These are phyloP conservation scores for Ustilago shanxiensis DNA, from an alignment of 1,284 basidiomycete genomes.

Conservation along the genomic window DNA sequence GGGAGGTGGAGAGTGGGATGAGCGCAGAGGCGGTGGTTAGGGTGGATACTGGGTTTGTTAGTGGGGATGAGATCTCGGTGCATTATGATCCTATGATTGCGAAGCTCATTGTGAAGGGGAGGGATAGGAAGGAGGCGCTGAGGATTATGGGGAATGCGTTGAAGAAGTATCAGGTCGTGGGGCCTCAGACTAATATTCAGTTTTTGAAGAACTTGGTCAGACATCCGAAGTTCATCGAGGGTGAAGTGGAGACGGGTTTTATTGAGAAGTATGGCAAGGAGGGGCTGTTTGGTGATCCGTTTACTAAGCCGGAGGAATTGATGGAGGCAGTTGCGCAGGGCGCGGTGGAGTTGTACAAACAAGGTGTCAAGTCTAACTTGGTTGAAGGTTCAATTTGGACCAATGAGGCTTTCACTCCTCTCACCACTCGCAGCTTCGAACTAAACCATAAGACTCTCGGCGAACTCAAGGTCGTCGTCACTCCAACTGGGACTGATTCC, in stretches of 20 bases:
- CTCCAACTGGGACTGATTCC: too few species aligned
- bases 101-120: slow-evolving; percentile 89
- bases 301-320: slow-evolving; percentile 15
- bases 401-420: background rate
- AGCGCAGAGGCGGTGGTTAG: slow-evolving; percentile 76
- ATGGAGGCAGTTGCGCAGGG: slow-evolving; percentile 35
- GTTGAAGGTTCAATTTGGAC: slow-evolving; percentile 74
- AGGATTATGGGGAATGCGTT: slow-evolving; percentile 82
- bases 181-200: slow-evolving; percentile 90
- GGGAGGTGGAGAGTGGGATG: slow-evolving; percentile 24
- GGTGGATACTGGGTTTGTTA: slow-evolving; percentile 89
- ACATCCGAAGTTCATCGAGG: slow-evolving; percentile 81
- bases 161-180: slow-evolving; percentile 89
- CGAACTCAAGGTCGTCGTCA: slow-evolving; percentile 13
- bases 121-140: slow-evolving; percentile 87
- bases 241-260: slow-evolving; percentile 92
- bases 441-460: slow-evolving; percentile 32
- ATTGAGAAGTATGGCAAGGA: slow-evolving; percentile 73
- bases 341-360: slow-evolving; percentile 11
- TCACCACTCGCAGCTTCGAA: background rate
- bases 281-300: slow-evolving; percentile 42
- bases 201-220: slow-evolving; percentile 84
- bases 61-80: slow-evolving; percentile 78
- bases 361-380: slow-evolving; percentile 59
- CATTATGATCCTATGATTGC: slow-evolving; percentile 92